Evolutionary conservation across 1,284 basidiomycete species (phyloP), one percentile per base, ranked within the genome.

Genomic region (Papiliotrema terrestris): DNA sequence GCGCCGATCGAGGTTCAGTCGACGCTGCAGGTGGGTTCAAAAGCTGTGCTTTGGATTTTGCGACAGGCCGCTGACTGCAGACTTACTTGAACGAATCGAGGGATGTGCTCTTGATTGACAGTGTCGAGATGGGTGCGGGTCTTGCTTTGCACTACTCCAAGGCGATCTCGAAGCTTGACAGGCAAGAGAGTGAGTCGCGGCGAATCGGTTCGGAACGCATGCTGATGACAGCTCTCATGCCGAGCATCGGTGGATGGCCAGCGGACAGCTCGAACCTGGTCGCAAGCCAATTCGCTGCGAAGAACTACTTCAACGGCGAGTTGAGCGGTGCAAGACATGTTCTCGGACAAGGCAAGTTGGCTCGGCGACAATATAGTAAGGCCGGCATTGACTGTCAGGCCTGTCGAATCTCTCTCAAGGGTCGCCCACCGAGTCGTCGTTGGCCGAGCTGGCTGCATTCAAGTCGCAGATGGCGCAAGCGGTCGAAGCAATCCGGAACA

Each of bases 1-100:
- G 91, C 94, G 8, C 96, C 95, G 0, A 83, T 94, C 66, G 94
- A 97, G 76, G 79, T 98, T 52, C 91, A 95, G 66, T 88, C 91
- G 1, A 92, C 91, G 2, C 79, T 98, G 48, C 90, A 95, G 83
- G 88, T 88, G 66, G 42, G 74, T 69, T 11, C 11, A 11, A 32
- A 11, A 11, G 29, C 32, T 22, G 36, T 19, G 17, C 22, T 32
- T 14, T 44, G 15, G 37, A 32, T 32, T 22, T 32, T 14, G 11
- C 38, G 29, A 5, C 29, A 32, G 29, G 11, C 29, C 6, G 11
- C 26, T 23, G 17, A 20, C 45, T 20, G 9, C 65, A 93, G 89
- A 87, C 87, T 82, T 94, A 94, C 71, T 82, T 94, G 19, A 82
- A 86, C 51, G 79, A 86, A 37, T 86, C 86, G 62, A 85, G 88